Conservation (phyloP, 495 filamentous ascomycete genomes). For the Amorphotheca resinae region DNA sequence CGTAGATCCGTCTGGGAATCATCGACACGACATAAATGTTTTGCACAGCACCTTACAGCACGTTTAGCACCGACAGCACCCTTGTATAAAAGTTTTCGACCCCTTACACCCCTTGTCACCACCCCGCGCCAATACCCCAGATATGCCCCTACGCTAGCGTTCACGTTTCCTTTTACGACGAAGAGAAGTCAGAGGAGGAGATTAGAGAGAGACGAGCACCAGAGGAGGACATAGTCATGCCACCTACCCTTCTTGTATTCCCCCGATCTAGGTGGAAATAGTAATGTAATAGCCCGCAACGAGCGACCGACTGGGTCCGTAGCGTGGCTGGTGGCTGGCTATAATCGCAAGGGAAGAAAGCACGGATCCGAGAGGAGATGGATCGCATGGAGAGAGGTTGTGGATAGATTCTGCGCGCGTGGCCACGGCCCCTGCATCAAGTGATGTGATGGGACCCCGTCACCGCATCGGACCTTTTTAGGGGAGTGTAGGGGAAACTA, state of each 20-base stretch:
- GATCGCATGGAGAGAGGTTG: neutral
- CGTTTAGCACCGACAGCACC: neutral
- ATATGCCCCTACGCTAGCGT: neutral
- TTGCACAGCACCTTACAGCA: neutral
- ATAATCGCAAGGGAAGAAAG: neutral
- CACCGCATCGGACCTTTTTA: neutral
- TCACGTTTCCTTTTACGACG: neutral
- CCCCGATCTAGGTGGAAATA: neutral
- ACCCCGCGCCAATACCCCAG: conserved; percentile 1
- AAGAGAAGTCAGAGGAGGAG: neutral
- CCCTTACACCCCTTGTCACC: neutral
- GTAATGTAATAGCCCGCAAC: neutral
- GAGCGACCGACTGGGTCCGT: neutral
- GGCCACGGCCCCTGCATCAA: neutral
- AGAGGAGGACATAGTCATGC: neutral
- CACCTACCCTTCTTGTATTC: conserved; percentile 1
- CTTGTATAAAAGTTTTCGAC: conserved; percentile 1
- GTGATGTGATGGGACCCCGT: neutral
- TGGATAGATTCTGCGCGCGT: neutral
- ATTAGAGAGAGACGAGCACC: neutral
- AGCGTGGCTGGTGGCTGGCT: neutral
- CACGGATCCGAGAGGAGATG: neutral
- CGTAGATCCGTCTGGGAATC: neutral
- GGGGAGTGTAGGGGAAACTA: neutral
- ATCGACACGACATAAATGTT: neutral